Evolutionary conservation across 1,284 basidiomycete genomes (phyloP).

Genomic region (Meira nashicola): DNA sequence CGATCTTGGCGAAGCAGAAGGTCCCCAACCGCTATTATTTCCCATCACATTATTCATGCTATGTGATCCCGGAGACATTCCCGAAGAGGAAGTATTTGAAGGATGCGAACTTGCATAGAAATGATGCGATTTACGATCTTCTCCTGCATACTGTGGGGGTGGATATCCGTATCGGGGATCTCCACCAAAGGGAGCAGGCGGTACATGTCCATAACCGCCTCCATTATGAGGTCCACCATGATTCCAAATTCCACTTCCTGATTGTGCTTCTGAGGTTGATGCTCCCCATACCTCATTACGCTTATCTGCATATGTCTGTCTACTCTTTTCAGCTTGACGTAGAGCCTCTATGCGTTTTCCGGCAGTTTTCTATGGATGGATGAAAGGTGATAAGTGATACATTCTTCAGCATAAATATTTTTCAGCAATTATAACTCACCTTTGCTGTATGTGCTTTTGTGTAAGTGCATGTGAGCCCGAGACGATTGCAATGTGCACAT

Average conservation of each 20-base stretch:
- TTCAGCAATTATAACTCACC: conserved; percentile 28
- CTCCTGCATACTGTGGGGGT: not conserved
- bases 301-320: not conserved
- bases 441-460: conserved; percentile 38
- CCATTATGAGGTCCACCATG: too few relatives aligned
- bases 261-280: too few relatives aligned
- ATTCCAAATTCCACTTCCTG: too few relatives aligned
- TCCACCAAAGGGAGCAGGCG: too few relatives aligned
- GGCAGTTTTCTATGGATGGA: conserved; percentile 19
- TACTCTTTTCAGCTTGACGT: conserved; percentile 5
- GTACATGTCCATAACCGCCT: too few relatives aligned
- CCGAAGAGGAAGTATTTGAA: not conserved
- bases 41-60: conserved; percentile 8
- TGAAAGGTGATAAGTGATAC: not conserved
- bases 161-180: not conserved
- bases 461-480: conserved; percentile 42
- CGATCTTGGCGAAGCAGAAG: not conserved
- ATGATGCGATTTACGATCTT: conserved; percentile 1
- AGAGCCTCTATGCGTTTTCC: conserved; percentile 15
- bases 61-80: not conserved
- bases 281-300: too few relatives aligned
- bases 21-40: conserved; percentile 15
- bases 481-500: conserved; percentile 39
- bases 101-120: conserved; percentile 3
- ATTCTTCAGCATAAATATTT: conserved; percentile 26